phyloP scores from a whole-genome alignment of 345 rosid genomes.

The Euphorbia tirucalli region DNA sequence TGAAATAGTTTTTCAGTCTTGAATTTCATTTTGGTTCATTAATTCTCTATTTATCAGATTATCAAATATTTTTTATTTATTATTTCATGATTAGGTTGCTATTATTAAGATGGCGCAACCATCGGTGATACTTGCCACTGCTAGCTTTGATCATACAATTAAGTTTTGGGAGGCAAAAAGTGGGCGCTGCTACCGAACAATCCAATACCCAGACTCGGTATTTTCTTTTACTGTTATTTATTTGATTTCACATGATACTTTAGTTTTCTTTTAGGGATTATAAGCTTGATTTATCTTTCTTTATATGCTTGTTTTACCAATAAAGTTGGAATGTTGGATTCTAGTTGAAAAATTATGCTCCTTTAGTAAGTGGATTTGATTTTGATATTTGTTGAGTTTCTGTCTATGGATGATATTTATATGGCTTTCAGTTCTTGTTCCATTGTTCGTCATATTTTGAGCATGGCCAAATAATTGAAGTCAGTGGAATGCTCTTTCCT shows the following conservation, averaged over 20 bases:
- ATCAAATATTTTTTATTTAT: no score
- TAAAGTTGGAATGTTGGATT: neutral
- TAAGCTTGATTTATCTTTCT: neutral
- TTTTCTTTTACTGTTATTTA: neutral
- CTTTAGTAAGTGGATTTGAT: neutral
- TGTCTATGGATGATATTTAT: neutral
- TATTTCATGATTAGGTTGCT: conserved; percentile 19
- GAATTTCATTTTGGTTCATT: neutral
- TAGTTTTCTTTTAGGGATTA: neutral
- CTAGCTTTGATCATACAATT: conserved; percentile 90
- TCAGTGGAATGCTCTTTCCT: neutral
- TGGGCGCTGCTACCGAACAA: conserved; percentile 88
- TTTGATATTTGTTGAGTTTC: neutral
- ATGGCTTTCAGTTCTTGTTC: neutral
- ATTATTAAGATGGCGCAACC: conserved; percentile 65
- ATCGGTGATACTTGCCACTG: conserved; percentile 84
- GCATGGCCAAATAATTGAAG: neutral
- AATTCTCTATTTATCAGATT: no score
- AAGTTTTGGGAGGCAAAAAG: conserved; percentile 96
- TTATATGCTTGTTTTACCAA: neutral
- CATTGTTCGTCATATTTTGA: neutral
- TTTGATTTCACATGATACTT: neutral
- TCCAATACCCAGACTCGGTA: conserved; percentile 91
- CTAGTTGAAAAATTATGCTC: neutral
- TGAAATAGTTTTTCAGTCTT: neutral